phyloP scores from a whole-genome alignment of 345 rosid genomes.

The Eucalyptus curtisii region DNA sequence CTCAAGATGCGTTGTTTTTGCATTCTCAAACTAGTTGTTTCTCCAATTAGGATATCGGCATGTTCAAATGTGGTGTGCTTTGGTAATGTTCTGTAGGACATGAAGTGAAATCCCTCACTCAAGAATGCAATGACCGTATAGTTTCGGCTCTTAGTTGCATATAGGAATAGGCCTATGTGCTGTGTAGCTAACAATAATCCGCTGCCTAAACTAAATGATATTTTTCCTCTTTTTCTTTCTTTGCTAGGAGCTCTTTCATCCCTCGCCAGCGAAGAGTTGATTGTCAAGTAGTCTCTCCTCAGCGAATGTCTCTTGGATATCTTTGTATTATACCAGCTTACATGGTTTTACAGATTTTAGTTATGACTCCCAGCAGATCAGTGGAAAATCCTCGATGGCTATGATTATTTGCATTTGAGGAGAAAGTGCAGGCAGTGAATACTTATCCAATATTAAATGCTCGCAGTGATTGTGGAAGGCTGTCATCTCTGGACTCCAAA shows the following conservation, averaged over 20 bases:
- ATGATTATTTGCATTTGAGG: neutral
- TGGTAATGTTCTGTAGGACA: neutral
- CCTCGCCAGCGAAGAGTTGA: neutral
- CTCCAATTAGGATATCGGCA: neutral
- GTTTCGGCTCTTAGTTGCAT: neutral
- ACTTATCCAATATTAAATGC: neutral
- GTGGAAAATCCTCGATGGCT: neutral
- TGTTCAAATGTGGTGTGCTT: neutral
- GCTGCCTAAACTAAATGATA: neutral
- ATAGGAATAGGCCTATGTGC: neutral
- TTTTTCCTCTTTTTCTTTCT: neutral
- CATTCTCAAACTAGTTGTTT: neutral
- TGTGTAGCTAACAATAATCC: neutral
- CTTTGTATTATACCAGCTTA: neutral
- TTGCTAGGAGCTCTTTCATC: neutral
- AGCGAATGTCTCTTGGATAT: neutral
- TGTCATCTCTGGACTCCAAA: neutral
- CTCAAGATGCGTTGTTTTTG: neutral
- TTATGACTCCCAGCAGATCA: neutral
- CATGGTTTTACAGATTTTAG: neutral
- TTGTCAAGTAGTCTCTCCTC: neutral
- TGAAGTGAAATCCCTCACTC: neutral
- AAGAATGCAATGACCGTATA: neutral
- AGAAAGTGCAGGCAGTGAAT: neutral
- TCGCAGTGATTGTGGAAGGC: neutral